Conservation (phyloP, 164 flowering plant species). For the Dillenia suffruticosa region DNA sequence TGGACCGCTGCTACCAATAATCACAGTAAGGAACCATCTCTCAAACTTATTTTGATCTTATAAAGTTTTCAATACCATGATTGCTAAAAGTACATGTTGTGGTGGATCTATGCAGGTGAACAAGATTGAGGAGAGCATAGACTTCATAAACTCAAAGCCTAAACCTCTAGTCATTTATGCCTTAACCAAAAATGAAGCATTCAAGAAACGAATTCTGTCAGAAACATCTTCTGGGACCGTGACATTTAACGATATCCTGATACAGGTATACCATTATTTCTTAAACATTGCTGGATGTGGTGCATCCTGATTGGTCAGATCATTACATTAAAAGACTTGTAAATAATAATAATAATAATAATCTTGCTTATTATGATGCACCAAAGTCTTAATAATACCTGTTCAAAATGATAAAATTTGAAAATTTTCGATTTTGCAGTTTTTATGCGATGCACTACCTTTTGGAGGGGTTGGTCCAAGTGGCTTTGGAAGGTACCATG, state of each 20-base stretch:
- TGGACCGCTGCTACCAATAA: slow-evolving; percentile 89
- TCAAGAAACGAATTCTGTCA: slow-evolving; percentile 45
- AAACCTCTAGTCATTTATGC: slow-evolving; percentile 75
- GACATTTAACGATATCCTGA: slow-evolving; percentile 60
- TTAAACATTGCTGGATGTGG: too few relatives aligned
- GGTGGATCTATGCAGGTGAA: slow-evolving; percentile 43
- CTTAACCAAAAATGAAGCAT: slow-evolving; percentile 55
- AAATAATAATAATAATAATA: too few relatives aligned
- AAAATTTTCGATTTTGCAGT: slow-evolving; percentile 34
- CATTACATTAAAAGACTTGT: too few relatives aligned
- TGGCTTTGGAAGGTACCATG: slow-evolving; percentile 87
- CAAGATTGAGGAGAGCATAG: slow-evolving; percentile 77
- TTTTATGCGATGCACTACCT: slow-evolving; percentile 50
- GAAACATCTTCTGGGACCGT: slow-evolving; percentile 85
- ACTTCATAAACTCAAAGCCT: slow-evolving; percentile 67
- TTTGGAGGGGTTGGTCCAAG: slow-evolving; percentile 95
- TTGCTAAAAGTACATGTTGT: not conserved
- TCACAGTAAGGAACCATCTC: slow-evolving; percentile 51
- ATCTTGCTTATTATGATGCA: too few relatives aligned
- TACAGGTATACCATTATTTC: slow-evolving; percentile 47
- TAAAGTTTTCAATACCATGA: not conserved
- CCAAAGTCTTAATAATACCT: too few relatives aligned
- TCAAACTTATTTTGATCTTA: not conserved
- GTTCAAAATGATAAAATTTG: too few relatives aligned
- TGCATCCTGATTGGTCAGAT: too few relatives aligned